phyloP scores from a whole-genome alignment of 2,329 filamentous ascomycete species.

The Pseudogymnoascus sp. region DNA sequence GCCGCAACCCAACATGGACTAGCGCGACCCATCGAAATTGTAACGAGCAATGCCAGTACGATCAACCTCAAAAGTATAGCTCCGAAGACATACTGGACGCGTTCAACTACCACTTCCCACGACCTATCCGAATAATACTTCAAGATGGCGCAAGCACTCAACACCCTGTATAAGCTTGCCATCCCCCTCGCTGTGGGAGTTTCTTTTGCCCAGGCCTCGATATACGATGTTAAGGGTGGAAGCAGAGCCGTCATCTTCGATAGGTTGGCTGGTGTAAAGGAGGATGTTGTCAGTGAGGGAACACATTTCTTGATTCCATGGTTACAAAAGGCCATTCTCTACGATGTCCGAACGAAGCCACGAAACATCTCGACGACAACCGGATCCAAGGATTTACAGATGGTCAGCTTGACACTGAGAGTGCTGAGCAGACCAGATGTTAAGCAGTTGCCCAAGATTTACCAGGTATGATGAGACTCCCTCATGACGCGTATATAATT shows the following conservation, averaged over 20 bases:
- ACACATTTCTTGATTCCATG: conserved; percentile 95
- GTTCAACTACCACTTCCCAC: conserved; percentile 2
- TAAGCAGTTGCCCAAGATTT: conserved; percentile 88
- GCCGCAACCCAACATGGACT: conserved; percentile 15
- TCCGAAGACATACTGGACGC: conserved; percentile 2
- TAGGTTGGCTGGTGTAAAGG: conserved; percentile 83
- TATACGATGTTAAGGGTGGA: conserved; percentile 97
- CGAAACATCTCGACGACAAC: conserved; percentile 97
- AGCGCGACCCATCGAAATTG: conserved; percentile 25
- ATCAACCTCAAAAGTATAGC: conserved; percentile 9
- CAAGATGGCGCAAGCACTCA: conserved; percentile 46
- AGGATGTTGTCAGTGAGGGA: conserved; percentile 86
- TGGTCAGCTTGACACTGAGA: conserved; percentile 96
- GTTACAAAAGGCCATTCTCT: conserved; percentile 90
- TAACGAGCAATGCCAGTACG: conserved; percentile 13
- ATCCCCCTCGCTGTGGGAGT: conserved; percentile 65
- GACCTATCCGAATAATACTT: background rate
- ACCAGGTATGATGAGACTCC: conserved; percentile 61
- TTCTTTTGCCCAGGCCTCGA: conserved; percentile 63
- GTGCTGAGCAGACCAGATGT: conserved; percentile 94
- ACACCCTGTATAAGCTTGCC: conserved; percentile 57
- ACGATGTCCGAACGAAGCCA: conserved; percentile 95
- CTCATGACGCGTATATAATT: background rate
- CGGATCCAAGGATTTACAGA: conserved; percentile 97
- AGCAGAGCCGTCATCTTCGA: conserved; percentile 97